Evolutionary conservation across 345 rosid species (phyloP).

Genomic region (Leavenworthia alabamica): DNA sequence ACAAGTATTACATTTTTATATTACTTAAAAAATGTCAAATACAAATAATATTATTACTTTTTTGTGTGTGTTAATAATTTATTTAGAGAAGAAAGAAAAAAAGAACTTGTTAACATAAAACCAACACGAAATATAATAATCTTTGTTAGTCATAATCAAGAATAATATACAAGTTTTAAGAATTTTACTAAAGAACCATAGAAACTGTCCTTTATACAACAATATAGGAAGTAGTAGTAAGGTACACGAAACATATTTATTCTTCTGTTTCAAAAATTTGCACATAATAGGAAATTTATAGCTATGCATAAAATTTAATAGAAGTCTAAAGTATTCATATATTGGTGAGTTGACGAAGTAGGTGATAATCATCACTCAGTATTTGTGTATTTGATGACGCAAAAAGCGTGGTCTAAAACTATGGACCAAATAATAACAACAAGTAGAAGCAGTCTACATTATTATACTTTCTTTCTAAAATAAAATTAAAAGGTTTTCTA

Average conservation of each 20-base stretch:
- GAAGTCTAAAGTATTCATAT: neutral
- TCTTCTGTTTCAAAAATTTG: neutral
- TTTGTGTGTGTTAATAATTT: neutral
- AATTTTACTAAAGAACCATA: neutral
- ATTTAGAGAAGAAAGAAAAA: neutral
- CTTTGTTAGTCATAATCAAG: neutral
- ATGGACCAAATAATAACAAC: neutral
- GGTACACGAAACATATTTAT: neutral
- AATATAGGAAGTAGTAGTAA: neutral
- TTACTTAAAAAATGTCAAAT: neutral
- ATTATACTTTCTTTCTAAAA: neutral
- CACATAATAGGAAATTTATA: neutral
- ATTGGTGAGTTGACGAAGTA: constrained; percentile 9
- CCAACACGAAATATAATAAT: neutral
- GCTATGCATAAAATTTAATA: neutral
- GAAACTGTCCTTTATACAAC: neutral
- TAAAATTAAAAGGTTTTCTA: constrained; percentile 4
- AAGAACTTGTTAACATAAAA: neutral
- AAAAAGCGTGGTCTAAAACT: constrained; percentile 8
- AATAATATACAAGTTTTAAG: no score
- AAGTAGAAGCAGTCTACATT: neutral
- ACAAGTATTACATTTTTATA: neutral
- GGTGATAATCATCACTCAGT: neutral
- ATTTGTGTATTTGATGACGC: no score
- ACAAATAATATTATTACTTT: neutral